Percentiles rank a stretch among this genome's conserved stretches.
These are phyloP conservation scores for Kwoniella mangroviensis DNA, from an alignment of 768 basidiomycete genomes.

Conservation along the genomic window DNA sequence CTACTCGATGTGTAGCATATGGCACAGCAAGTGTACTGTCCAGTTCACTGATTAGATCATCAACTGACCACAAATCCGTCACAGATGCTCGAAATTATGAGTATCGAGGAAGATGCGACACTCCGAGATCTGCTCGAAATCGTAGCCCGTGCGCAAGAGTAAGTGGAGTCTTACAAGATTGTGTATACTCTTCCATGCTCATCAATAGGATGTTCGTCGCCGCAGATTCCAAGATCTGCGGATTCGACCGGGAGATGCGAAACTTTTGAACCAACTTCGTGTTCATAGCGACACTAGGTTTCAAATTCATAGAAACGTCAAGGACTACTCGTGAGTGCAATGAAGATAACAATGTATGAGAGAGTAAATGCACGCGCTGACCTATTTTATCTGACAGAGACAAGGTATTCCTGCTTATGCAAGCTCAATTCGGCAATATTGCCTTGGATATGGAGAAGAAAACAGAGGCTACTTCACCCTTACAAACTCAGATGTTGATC, in stretches of 20 bases:
- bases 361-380: background rate
- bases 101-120: background rate
- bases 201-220: background rate
- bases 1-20: too few relatives aligned
- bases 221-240: constrained; percentile 47
- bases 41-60: too few relatives aligned
- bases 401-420: constrained; percentile 79
- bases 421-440: constrained; percentile 63
- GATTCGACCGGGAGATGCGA: constrained; percentile 45
- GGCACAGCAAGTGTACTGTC: too few relatives aligned
- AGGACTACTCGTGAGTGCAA: constrained; percentile 62
- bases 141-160: background rate
- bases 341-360: constrained; percentile 1
- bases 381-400: constrained; percentile 58
- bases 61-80: background rate
- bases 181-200: background rate
- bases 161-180: background rate
- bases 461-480: constrained; percentile 61
- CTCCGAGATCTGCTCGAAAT: constrained; percentile 8
- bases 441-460: constrained; percentile 64
- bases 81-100: background rate
- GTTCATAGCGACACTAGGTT: constrained; percentile 76
- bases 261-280: constrained; percentile 37
- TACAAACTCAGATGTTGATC: constrained; percentile 70
- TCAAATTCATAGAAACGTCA: constrained; percentile 68